Base-by-base conservation (phyloP, 768 basidiomycete species). In the Leccinum rimulosum region DNA sequence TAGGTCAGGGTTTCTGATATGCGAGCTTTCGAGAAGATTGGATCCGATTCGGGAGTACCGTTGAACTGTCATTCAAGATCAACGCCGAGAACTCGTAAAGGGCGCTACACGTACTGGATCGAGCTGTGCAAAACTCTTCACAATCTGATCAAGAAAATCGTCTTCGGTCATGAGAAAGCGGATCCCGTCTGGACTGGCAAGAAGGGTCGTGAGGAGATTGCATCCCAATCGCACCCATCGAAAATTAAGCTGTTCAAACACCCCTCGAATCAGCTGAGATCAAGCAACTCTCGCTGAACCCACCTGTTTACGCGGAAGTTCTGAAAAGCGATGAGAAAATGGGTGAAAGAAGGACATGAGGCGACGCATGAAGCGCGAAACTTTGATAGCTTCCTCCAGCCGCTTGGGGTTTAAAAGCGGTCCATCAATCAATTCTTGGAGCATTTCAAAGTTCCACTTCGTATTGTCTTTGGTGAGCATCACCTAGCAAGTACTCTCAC, bases 291-390 rank as follows among this genome's bases (percentile, higher is more conserved):
- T 14, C 25, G 36, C n/a, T 31, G 27, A 35, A 49, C 58, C 56
- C 56, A 82, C 95, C 72, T 85, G 87, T 47, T 80, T 86, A 62
- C 83, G 82, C 25, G 83, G 82, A 67, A 98, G 79, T 64, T 93
- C 89, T 3, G 91, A 90, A 73, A 97, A 98, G 15, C 91, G 85
- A 72, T 88, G 88, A 57, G 79, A 88, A 70, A 92, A 89, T 1
- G 97, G 97, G 68, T 96, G 90, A 70, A 90, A 98, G 77, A 98
- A 98, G 0, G 86, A 82, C 80, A 96, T 87, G n/a, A 99, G 76
- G 35, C 93, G 80, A n/a, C 89, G 84, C 57, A 96, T 86, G 64
- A 95, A 96, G 63, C 91, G 86, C 12, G 91, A 88, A 14, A 88
- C 93, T 69, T 88, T 90, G 68, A 96, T 91, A 3, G 93, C 93